Evolutionary conservation across 2,329 filamentous ascomycete genomes (phyloP), one percentile per base, ranked within the genome.

Genomic region (Helminthosporium solani): DNA sequence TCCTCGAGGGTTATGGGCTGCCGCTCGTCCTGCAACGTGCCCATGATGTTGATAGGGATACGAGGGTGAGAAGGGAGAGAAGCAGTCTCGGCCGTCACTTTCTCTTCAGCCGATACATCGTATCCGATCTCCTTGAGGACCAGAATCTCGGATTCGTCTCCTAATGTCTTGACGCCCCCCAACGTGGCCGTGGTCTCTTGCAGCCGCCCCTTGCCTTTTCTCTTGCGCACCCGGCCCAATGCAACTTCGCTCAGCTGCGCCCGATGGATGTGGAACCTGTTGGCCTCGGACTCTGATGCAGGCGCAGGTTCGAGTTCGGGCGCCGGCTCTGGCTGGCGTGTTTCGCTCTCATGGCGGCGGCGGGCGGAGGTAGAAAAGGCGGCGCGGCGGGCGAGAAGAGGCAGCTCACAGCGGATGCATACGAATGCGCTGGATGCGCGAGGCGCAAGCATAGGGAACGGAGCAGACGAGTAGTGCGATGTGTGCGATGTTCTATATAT

Each of bases 331-430:
- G 28, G 18, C 16, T 53, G 40, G 25, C 16, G 36, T 18, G 50
- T 15, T 9, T 57, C 56, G 34, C 57, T 58, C 18, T n/a, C 59
- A 59, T 67, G 46, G 35, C 42, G 49, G 36, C 50, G 63, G 47
- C 56, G 54, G 30, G 49, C 33, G 36, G 64, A 60, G 23, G 61
- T 45, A 20, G 64, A 68, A 56, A 70, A 67, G 45, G 40, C 47
- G 39, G 62, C 50, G 43, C 44, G 51, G 14, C 50, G 54, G 19
- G 54, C 25, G 25, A 53, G 43, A 18, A 48, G 41, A 33, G 53
- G 57, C 33, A 70, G 58, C 55, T 70, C 65, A 63, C 69, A 72
- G 54, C 64, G 64, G 33, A 71, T 50, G 63, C 68, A 72, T 54
- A 71, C 56, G 42, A 67, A 70, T 54, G 67, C 67, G 56, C 59